Conservation (phyloP, 2,329 filamentous ascomycete species). For the Aspergillus novoparasiticus region DNA sequence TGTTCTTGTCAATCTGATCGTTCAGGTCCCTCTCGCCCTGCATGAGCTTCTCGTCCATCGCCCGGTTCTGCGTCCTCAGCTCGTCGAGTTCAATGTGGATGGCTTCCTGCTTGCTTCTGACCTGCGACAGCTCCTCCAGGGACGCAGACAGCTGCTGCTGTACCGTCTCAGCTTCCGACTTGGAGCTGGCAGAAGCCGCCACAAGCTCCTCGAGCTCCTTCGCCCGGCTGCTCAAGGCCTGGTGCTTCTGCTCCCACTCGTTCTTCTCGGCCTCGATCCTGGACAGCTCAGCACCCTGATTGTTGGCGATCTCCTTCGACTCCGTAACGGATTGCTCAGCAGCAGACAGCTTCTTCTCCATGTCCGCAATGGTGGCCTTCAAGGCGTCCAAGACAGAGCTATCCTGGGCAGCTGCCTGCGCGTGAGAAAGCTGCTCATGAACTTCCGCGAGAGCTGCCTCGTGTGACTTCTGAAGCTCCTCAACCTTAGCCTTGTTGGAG, state of each 20-base stretch:
- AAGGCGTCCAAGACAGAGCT: conserved; percentile 40
- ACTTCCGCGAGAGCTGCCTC: conserved; percentile 35
- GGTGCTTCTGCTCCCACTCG: conserved; percentile 47
- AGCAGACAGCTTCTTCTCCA: conserved; percentile 67
- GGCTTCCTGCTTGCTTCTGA: conserved; percentile 35
- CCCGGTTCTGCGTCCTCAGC: conserved; percentile 29
- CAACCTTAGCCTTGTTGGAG: conserved; percentile 38
- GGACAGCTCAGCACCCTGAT: conserved; percentile 50
- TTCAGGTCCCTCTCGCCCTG: conserved; percentile 40
- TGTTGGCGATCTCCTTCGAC: conserved; percentile 46
- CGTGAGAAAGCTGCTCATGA: conserved; percentile 38
- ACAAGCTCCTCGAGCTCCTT: conserved; percentile 84
- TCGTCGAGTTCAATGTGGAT: conserved; percentile 37
- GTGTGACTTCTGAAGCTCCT: conserved; percentile 39
- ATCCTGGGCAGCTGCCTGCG: conserved; percentile 39
- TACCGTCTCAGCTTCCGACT: conserved; percentile 67
- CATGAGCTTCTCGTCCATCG: conserved; percentile 36
- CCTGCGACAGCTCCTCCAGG: conserved; percentile 35
- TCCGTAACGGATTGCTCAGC: conserved; percentile 48
- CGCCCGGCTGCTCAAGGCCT: conserved; percentile 55
- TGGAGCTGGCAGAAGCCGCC: conserved; percentile 73
- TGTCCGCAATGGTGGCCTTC: conserved; percentile 48
- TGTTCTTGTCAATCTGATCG: conserved; percentile 45
- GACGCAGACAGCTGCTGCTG: conserved; percentile 53
- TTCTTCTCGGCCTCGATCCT: conserved; percentile 46